Base-by-base conservation (phyloP, 805 yeast genomes). In the Yarrowia sp. region DNA sequence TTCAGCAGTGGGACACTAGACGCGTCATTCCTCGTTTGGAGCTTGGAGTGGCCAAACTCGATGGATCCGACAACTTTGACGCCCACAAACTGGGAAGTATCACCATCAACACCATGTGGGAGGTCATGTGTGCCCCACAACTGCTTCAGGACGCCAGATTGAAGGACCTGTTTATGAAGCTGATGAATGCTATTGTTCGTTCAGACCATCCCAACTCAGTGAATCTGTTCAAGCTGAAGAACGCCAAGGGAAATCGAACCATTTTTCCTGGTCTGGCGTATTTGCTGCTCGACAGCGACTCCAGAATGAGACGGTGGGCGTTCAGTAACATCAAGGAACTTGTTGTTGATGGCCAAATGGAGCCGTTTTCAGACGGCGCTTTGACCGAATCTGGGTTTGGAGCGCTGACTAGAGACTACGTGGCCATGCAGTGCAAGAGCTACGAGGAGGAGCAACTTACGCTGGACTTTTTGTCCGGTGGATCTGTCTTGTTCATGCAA, bases 21-120 rank as follows among this genome's bases (percentile, higher is more conserved):
- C 16, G 67, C 19, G 40, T 63, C 10, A 41, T 41, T 36, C 67
- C 67, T 9, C 46, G 67, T 5, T 22, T 63, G 48, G 56, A 63
- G n/a, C 48, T 48, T 32, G 67, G 56, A 8, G 40, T 63, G n/a
- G 40, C 45, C 4, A 32, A 38, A 8, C 36, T 63, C 22, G 40
- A 40, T 8, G 38, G 38, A 14, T 22, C 16, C 1, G 14, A 9
- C 1, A 26, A 48, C 26, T 63, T 63, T 16, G 67, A 63, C 32
- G 48, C 46, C 2, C 48, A 14, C 12, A 15, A 15, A 2, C 48
- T 63, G 26, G 56, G 56, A 14, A n/a, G 11, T 12, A 49, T 48
- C 40, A 9, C 56, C 26, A 63, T 63, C 26, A 49, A 48, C 55
- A 49, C 67, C 45, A 48, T 49, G 67, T 63, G 67, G 67, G 67